A percentile compares a stretch with the other conserved stretches of the same genome.
Evolutionary conservation across 129 eudicot genomes (phyloP).

Genomic region (Tagetes patula): DNA sequence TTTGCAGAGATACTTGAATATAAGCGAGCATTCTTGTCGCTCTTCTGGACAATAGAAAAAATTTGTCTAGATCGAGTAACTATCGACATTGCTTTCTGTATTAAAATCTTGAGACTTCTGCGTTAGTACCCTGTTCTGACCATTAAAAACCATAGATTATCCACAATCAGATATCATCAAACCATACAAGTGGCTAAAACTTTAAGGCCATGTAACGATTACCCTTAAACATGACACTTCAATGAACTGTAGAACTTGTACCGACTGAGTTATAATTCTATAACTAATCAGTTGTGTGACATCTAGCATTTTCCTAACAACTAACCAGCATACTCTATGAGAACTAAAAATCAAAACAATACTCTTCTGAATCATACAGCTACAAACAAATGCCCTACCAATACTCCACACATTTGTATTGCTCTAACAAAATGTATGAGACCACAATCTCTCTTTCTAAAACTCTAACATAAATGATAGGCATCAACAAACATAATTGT

Average conservation of each 20-base stretch:
- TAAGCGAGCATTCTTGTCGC: conserved; percentile 34
- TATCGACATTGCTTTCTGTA: conserved; percentile 50
- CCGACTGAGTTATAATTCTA: background rate
- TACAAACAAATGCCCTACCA: background rate
- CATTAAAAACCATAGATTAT: background rate
- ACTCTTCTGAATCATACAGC: conserved; percentile 6
- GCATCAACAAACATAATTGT: conserved; percentile 4
- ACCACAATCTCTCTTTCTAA: background rate
- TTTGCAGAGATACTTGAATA: conserved; percentile 44
- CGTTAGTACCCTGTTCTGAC: background rate
- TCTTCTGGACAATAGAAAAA: conserved; percentile 34
- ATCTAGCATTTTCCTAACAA: background rate
- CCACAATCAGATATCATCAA: background rate
- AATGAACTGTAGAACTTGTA: background rate
- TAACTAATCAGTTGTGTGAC: background rate
- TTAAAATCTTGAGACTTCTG: background rate
- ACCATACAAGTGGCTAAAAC: conserved; percentile 1
- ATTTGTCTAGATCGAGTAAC: conserved; percentile 48
- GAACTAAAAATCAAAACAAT: conserved; percentile 7
- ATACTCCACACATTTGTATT: background rate
- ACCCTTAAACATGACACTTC: background rate
- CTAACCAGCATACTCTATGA: background rate
- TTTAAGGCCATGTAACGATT: background rate
- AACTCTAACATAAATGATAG: background rate
- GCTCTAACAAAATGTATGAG: conserved; percentile 13